phyloP scores from a whole-genome alignment of 2,329 filamentous ascomycete species.

The Aspergillus arachidicola region DNA sequence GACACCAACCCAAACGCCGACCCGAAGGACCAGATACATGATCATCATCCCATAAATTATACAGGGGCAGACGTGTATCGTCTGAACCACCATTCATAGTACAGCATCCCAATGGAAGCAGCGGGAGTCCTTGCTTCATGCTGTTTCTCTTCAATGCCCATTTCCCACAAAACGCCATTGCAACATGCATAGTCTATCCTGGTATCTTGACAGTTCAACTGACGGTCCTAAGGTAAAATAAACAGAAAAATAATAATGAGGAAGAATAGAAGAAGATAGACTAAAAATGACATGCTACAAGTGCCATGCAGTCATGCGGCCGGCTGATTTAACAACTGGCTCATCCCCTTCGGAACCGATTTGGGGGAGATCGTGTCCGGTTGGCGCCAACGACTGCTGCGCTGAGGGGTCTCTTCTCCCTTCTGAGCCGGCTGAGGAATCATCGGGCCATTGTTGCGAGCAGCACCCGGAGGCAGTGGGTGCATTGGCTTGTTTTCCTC shows the following conservation, averaged over 20 bases:
- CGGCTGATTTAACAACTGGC: slow-evolving; percentile 21
- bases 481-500: slow-evolving; percentile 38
- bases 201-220: slow-evolving; percentile 33
- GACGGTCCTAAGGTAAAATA: slow-evolving; percentile 7
- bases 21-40: not conserved
- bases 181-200: slow-evolving; percentile 35
- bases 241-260: slow-evolving; percentile 10
- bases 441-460: slow-evolving; percentile 41
- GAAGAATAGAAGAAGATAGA: slow-evolving; percentile 11
- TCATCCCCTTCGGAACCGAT: slow-evolving; percentile 29
- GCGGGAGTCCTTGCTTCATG: not conserved
- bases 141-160: not conserved
- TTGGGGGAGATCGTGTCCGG: slow-evolving; percentile 27
- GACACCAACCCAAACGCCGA: slow-evolving; percentile 5
- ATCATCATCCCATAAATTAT: slow-evolving; percentile 1
- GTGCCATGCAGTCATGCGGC: slow-evolving; percentile 13
- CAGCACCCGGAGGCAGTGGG: slow-evolving; percentile 36
- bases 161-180: slow-evolving; percentile 16
- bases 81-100: slow-evolving; percentile 1
- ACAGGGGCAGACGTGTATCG: not conserved
- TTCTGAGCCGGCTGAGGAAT: slow-evolving; percentile 29
- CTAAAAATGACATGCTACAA: not conserved
- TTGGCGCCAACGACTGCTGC: slow-evolving; percentile 16
- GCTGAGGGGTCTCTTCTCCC: slow-evolving; percentile 17
- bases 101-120: not conserved